Evolutionary conservation across 1,284 basidiomycete genomes (phyloP), one percentile per base, ranked within the genome.

Genomic region (Malassezia sympodialis): DNA sequence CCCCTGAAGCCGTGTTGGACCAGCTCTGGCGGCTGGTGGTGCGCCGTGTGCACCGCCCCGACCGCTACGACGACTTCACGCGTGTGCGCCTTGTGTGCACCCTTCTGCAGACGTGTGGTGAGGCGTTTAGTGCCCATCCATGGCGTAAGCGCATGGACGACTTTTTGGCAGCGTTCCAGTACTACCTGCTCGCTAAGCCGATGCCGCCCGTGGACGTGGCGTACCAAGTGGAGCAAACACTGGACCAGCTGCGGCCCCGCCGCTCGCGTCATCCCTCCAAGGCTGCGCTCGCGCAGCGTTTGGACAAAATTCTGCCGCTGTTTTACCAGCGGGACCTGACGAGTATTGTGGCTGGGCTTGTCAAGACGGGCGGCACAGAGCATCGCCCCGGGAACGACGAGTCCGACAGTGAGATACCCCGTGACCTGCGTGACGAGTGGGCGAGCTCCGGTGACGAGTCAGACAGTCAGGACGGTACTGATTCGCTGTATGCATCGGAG

Each of bases 21-120:
- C 87, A 85, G 0, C 78, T 99, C 1, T 98, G 94, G 94, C 86
- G 84, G 10, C 76, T 98, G 35, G 84, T 90, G n/a, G 93, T 89
- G 68, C 93, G 91, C 1, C 91, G 96, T 78, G 89, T 86, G 2
- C 83, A 87, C 57, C 75, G 80, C 5, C 85, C 83, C 51, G 94
- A 98, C 76, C 85, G 88, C 77, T 87, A 87, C 0, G 87, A 94
- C 73, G 94, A 99, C 75, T 96, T 88, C 76, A 98, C 98, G 81
- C 84, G 94, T 23, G 77, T 98, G 49, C 82, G 94, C 10, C 80
- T 99, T 52, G 83, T 93, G 42, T 98, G 94, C 69, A 86, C 87
- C 7, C 78, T 98, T 41, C 79, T 99, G 21, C 91, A 96, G 72
- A 90, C 90, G 0, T 94, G 90, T 73, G 94, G 91, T n/a, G 87